phyloP scores from a whole-genome alignment of 2,329 filamentous ascomycete genomes.

The Colletotrichum orchidophilum region DNA sequence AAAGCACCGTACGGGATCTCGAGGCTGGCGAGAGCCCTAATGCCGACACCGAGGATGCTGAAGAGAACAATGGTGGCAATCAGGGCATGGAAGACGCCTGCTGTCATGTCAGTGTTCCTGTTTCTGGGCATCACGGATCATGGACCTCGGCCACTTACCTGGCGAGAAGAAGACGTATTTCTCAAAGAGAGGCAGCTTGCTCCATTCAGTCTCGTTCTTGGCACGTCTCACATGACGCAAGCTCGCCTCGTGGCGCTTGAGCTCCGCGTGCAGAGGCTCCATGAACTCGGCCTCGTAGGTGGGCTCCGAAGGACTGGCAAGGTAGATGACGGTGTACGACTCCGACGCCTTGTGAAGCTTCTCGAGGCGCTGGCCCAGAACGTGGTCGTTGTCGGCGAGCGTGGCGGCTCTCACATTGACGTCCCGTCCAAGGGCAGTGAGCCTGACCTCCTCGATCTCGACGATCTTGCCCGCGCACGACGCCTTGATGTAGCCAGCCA shows the following conservation, averaged over 20 bases:
- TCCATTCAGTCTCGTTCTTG: slow-evolving; percentile 49
- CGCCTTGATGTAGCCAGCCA: slow-evolving; percentile 56
- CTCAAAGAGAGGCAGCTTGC: slow-evolving; percentile 76
- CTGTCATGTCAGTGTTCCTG: slow-evolving; percentile 26
- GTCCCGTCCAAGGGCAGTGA: slow-evolving; percentile 50
- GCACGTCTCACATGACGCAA: slow-evolving; percentile 43
- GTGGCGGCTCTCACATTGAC: slow-evolving; percentile 51
- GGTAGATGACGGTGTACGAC: slow-evolving; percentile 80
- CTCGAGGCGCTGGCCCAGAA: slow-evolving; percentile 60
- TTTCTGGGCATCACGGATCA: not conserved
- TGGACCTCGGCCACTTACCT: slow-evolving; percentile 60
- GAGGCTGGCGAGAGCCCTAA: slow-evolving; percentile 80
- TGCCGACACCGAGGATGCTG: slow-evolving; percentile 79
- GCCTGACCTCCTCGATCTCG: slow-evolving; percentile 50
- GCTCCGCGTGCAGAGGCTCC: slow-evolving; percentile 72
- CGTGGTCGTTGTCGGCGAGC: slow-evolving; percentile 59
- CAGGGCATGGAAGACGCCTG: slow-evolving; percentile 90
- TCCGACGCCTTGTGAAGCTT: slow-evolving; percentile 44
- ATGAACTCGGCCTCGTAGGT: slow-evolving; percentile 73
- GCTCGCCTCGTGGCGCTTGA: slow-evolving; percentile 68
- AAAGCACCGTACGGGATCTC: slow-evolving; percentile 95
- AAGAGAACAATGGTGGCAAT: slow-evolving; percentile 76
- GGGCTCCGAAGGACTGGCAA: slow-evolving; percentile 67
- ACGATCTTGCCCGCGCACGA: slow-evolving; percentile 55
- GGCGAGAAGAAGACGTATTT: slow-evolving; percentile 95